These are phyloP conservation scores for Chlorella vulgaris DNA, from an alignment of 139 green algal genomes.

Conservation along the genomic window DNA sequence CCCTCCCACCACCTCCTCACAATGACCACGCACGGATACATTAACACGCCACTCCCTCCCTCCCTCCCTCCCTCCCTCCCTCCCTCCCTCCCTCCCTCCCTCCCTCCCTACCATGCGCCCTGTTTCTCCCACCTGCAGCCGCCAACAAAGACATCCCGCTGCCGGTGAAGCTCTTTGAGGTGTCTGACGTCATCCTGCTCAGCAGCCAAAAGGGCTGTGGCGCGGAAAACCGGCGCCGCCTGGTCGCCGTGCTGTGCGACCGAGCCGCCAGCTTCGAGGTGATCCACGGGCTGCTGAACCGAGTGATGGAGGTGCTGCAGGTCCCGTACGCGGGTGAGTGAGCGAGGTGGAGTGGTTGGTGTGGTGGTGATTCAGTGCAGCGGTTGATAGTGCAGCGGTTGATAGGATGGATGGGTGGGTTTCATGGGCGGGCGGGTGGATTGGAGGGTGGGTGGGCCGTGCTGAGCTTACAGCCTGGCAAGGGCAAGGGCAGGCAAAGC, in stretches of 20 bases:
- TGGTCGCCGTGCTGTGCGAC: constrained; percentile 88
- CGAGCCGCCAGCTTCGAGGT: constrained; percentile 90
- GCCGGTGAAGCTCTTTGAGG: constrained; percentile 95
- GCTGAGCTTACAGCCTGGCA: no score
- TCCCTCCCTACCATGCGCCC: no score
- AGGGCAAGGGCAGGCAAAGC: no score
- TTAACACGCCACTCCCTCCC: no score
- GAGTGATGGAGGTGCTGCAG: constrained; percentile 93
- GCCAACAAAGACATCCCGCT: constrained; percentile 92
- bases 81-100: neutral
- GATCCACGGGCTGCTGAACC: constrained; percentile 95
- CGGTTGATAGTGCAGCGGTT: no score
- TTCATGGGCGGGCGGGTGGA: no score
- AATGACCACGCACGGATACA: no score
- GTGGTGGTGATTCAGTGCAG: no score
- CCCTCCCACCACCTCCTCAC: neutral
- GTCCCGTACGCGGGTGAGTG: constrained; percentile 63
- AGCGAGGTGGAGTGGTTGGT: no score
- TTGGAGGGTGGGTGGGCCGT: no score
- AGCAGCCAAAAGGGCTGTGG: constrained; percentile 44
- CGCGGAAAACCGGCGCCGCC: constrained; percentile 85
- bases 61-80: neutral
- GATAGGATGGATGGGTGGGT: no score
- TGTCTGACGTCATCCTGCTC: constrained; percentile 85
- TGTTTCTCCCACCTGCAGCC: constrained; percentile 1